Evolutionary conservation across 129 eudicot species (phyloP).

Genomic region (Escallonia herrerae): DNA sequence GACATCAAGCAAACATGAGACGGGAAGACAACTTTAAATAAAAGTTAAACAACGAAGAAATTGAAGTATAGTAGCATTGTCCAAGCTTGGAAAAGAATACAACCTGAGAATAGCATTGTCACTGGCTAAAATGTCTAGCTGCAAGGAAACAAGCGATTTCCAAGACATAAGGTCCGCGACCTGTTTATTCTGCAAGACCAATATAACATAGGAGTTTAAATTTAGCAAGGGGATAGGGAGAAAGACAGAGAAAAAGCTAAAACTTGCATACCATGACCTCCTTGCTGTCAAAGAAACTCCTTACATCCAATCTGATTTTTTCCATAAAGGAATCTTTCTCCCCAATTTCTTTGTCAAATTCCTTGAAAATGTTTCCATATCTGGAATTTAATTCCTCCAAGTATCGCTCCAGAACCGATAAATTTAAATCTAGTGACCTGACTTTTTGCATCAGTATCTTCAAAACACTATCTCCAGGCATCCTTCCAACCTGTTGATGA

Average conservation of each 20-base stretch:
- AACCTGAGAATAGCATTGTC: slow-evolving; percentile 78
- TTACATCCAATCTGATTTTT: slow-evolving; percentile 52
- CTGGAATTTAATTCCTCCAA: slow-evolving; percentile 76
- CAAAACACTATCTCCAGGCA: slow-evolving; percentile 97
- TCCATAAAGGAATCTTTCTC: slow-evolving; percentile 59
- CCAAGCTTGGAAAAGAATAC: background rate
- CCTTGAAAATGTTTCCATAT: slow-evolving; percentile 78
- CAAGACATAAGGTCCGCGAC: slow-evolving; percentile 69
- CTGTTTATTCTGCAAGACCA: slow-evolving; percentile 56
- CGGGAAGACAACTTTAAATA: too few relatives aligned
- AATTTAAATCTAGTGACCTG: too few relatives aligned
- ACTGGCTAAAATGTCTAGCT: slow-evolving; percentile 51
- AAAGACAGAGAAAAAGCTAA: background rate
- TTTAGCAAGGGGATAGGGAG: background rate
- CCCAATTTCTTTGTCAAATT: slow-evolving; percentile 58
- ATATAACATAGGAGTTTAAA: slow-evolving; percentile 2
- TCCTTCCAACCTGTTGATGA: slow-evolving; percentile 69
- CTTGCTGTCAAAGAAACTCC: slow-evolving; percentile 59
- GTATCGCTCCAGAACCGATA: slow-evolving; percentile 76
- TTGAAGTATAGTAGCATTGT: too few relatives aligned
- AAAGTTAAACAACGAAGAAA: too few relatives aligned
- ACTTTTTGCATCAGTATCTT: slow-evolving; percentile 94
- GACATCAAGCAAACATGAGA: too few relatives aligned
- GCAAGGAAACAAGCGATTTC: slow-evolving; percentile 69
- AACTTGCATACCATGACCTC: slow-evolving; percentile 59